A percentile compares a stretch with the other conserved stretches of the same genome.
phyloP scores from a whole-genome alignment of 129 eudicot genomes.

The Saussurea involucrata region DNA sequence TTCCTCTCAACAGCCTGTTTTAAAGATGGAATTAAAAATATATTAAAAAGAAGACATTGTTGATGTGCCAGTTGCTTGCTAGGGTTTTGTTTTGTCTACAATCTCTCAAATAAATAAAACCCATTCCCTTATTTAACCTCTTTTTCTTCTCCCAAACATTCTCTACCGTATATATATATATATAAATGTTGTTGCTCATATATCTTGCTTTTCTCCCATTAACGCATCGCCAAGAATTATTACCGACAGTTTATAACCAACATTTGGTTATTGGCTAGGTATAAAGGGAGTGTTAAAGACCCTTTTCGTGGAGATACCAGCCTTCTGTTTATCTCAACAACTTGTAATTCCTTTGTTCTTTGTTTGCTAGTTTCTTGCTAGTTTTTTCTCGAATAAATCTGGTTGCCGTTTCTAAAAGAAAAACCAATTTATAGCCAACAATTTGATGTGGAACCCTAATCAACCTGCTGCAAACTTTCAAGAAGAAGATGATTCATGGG shows the following conservation, averaged over 20 bases:
- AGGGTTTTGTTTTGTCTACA: slow-evolving; percentile 17
- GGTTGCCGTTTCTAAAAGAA: too few relatives aligned
- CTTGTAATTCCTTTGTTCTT: too few relatives aligned
- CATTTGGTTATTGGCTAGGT: too few relatives aligned
- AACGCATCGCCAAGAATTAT: not conserved
- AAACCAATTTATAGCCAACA: too few relatives aligned
- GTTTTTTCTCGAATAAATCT: too few relatives aligned
- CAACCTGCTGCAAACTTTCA: not conserved
- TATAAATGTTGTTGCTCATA: slow-evolving; percentile 5
- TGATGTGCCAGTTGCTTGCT: slow-evolving; percentile 12
- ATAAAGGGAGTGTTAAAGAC: too few relatives aligned
- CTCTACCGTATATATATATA: slow-evolving; percentile 5
- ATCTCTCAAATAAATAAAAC: not conserved
- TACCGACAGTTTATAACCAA: too few relatives aligned
- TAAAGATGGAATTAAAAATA: not conserved
- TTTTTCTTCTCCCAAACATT: slow-evolving; percentile 5
- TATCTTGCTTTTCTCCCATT: not conserved
- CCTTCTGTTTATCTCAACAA: too few relatives aligned
- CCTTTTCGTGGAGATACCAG: too few relatives aligned
- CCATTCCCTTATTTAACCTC: not conserved
- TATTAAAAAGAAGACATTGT: not conserved
- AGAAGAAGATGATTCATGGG: slow-evolving; percentile 20
- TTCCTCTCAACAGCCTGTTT: slow-evolving; percentile 5
- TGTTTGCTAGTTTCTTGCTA: too few relatives aligned
- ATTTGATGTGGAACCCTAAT: slow-evolving; percentile 15